Conservation (phyloP, 2,329 filamentous ascomycete genomes). For the Cytospora mali region DNA sequence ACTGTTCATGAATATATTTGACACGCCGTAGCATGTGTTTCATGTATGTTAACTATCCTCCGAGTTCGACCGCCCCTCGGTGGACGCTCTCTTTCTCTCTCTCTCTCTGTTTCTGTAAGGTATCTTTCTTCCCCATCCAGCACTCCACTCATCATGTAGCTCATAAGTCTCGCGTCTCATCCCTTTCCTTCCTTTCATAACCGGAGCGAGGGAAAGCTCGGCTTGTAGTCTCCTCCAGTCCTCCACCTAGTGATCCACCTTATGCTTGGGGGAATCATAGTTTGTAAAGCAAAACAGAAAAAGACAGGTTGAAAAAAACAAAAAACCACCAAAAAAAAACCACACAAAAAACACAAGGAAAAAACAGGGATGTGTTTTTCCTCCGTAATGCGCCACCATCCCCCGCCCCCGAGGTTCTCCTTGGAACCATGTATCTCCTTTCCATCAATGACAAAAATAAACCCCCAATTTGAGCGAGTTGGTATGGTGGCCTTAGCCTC, state of each 20-base stretch:
- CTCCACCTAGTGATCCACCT: slow-evolving; percentile 4
- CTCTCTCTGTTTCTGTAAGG: slow-evolving; percentile 3
- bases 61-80: not conserved
- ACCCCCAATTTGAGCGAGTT: slow-evolving; percentile 7
- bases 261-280: slow-evolving; percentile 19
- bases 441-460: slow-evolving; percentile 8
- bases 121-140: slow-evolving; percentile 7
- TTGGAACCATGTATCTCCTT: not conserved
- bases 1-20: slow-evolving; percentile 18
- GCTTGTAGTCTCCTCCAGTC: slow-evolving; percentile 1
- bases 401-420: not conserved
- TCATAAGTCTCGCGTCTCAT: slow-evolving; percentile 24
- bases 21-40: slow-evolving; percentile 21
- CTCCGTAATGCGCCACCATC: slow-evolving; percentile 13
- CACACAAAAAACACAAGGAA: not conserved
- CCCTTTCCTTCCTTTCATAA: slow-evolving; percentile 8
- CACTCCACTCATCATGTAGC: slow-evolving; percentile 13
- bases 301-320: slow-evolving; percentile 4
- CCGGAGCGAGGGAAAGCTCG: not conserved
- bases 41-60: not conserved
- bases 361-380: slow-evolving; percentile 2
- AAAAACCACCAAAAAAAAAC: not conserved
- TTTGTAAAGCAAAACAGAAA: slow-evolving; percentile 8
- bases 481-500: slow-evolving; percentile 14
- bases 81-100: not conserved